Percentiles rank a stretch among this genome's conserved stretches.
Conservation (phyloP, 768 basidiomycete genomes). For the Podaxis rugospora region DNA sequence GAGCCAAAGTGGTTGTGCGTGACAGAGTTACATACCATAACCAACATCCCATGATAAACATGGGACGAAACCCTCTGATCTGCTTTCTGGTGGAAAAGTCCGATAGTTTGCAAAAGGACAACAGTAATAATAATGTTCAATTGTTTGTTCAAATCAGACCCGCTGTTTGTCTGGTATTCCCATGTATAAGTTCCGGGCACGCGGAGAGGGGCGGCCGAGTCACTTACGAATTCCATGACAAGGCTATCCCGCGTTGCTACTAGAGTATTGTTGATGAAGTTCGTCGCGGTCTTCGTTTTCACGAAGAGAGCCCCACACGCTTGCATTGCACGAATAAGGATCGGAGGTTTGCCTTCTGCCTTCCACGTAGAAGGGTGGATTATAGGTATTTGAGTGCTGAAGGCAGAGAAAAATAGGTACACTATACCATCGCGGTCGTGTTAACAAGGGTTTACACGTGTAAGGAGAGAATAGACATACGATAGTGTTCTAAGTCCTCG, state of each 20-base stretch:
- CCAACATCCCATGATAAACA: conserved; percentile 58
- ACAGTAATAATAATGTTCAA: conserved; percentile 38
- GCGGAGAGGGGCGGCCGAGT: not conserved
- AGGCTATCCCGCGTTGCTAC: conserved; percentile 42
- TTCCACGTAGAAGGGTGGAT: conserved; percentile 54
- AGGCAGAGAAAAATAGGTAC: conserved; percentile 51
- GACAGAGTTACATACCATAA: conserved; percentile 38
- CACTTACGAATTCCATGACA: conserved; percentile 52
- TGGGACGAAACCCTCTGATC: conserved; percentile 45
- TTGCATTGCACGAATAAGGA: conserved; percentile 53
- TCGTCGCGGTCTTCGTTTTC: conserved; percentile 40
- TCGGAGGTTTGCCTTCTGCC: conserved; percentile 40
- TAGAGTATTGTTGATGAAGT: conserved; percentile 45
- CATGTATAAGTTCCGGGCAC: not conserved
- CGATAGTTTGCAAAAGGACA: conserved; percentile 53
- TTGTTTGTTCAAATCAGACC: conserved; percentile 6
- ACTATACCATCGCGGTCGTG: conserved; percentile 26
- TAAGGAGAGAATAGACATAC: conserved; percentile 33
- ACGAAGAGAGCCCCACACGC: conserved; percentile 59
- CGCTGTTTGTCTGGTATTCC: conserved; percentile 11
- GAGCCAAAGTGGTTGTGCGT: not conserved
- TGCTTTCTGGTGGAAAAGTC: conserved; percentile 46
- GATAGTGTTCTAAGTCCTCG: conserved; percentile 52
- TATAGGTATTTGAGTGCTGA: conserved; percentile 50
- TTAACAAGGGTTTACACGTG: conserved; percentile 1